Base-by-base conservation (phyloP, 177 flowering plant species). In the Vitis hybrid region DNA sequence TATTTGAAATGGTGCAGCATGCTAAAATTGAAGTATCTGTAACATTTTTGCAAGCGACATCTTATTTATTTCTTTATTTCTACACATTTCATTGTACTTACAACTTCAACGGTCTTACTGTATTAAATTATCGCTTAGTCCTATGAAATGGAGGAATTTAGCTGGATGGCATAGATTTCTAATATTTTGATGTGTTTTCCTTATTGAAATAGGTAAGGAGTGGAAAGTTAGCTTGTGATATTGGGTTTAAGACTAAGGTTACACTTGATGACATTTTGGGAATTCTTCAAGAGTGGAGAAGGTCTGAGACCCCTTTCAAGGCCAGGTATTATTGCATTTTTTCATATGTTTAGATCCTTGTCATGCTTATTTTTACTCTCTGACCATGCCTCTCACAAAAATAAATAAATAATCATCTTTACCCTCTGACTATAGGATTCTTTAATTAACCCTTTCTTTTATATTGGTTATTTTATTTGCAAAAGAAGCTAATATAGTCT, bases 201-300 rank as follows among this genome's bases (percentile, higher is more conserved):
- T 57, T 55, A 12, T 74, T 73, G 16, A 62, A 62, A 48, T 82
- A 95, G 99, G 92, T 95, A 68, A 80, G 55, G 69, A 91, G 81
- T 82, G 70, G 22, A 70, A 82, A 78, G 54, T 78, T 93, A 64
- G 29, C 87, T 29, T 61, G 55, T 65, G 91, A 83, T 56, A 73
- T 93, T 76, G 94, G 95, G 20, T 89, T 95, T 62, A 95, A 85
- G 82, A 87, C 90, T 75, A 82, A 74, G 75, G 95, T 93, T 67
- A 74, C 88, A 8, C 55, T 87, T 64, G 87, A 82, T 71, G 97
- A 90, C 73, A 79, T 83, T 68, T 67, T 88, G 52, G 74, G 74
- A 26, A 63, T 83, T 69, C 84, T 89, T 54, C 72, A 70, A 68
- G 63, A 76, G 45, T 90, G 93, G 97, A 84, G 83, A 72, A 76